Evolutionary conservation across 176 grass and related monocot genomes (phyloP), one percentile per base, ranked within the genome.

Genomic region (Juncus inflexus): DNA sequence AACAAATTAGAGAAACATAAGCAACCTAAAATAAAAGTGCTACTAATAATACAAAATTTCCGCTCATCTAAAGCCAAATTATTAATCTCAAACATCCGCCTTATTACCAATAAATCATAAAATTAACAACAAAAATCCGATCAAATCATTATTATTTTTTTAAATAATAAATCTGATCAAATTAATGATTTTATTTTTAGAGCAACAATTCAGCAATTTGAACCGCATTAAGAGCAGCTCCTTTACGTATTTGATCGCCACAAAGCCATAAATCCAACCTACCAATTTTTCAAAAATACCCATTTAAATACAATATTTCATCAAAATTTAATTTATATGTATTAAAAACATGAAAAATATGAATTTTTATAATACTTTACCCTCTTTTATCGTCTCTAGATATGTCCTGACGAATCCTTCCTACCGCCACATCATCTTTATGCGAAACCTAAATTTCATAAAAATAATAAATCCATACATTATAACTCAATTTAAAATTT

Each of bases 241-340:
- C 94, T 86, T 99, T 99, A 11, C 88, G 89, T 68, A 99, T 90
- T 68, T 99, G 94, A 89, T 99, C 94, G 5, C 94, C 94, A 76
- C 88, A 99, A 2, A 99, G 64, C 85, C 90, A 92, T 73, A 99
- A 69, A 58, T 99, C 94, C 89, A 99, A 78, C 80, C 94, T 99
- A 78, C 35, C 40, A 76, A 14, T 37, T 83, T 55, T 67, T 74
- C 39, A 35, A 9, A 41, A 50, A 58, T 54, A 60, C 40, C 42
- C 7, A 62, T 47, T 69, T 39, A 66, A 10, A 61, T 7, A 0
- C 2, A 50, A 78, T 40, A 2, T 57, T 38, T 41, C 50, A 52
- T 38, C 37, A 58, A 54, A 3, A 64, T 15, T 12, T 19, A 53
- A 12, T 69, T 6, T 36, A 42, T 54, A 68, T 3, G n/a, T 9